Conservation (phyloP, 83 land plant species). For the Picea engelmannii region DNA sequence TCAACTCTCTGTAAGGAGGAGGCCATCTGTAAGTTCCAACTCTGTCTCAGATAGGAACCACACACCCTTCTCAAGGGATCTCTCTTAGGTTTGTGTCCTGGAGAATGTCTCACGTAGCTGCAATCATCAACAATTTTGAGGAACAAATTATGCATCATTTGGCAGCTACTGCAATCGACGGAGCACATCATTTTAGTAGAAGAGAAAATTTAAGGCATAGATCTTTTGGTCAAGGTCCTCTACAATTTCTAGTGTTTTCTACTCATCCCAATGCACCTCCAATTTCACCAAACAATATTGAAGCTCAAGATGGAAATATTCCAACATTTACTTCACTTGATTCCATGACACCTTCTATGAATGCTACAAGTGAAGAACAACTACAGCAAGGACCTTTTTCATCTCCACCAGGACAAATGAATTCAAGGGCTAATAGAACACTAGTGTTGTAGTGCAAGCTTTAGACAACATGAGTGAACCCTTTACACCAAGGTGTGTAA, state of each 20-base stretch:
- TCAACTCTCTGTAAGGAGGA: no score
- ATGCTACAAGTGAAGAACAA: not conserved
- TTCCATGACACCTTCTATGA: not conserved
- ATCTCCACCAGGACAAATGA: conserved; percentile 2
- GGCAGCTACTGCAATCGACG: conserved; percentile 61
- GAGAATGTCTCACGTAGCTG: no score
- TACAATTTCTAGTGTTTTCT: conserved; percentile 65
- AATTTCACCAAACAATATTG: conserved; percentile 13
- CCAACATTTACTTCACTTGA: not conserved
- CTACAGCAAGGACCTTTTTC: conserved; percentile 4
- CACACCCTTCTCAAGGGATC: no score
- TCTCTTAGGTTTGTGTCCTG: no score
- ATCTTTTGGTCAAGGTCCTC: conserved; percentile 36
- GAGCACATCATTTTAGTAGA: conserved; percentile 64
- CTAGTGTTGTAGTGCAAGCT: not conserved
- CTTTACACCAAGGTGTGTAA: not conserved
- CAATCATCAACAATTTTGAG: no score
- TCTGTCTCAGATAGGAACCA: no score
- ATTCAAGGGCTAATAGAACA: not conserved
- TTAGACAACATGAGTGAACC: not conserved
- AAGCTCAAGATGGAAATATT: not conserved
- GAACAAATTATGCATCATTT: conserved; percentile 82
- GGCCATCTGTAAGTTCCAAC: no score
- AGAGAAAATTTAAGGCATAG: conserved; percentile 39
- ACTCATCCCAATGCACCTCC: conserved; percentile 33